These are phyloP conservation scores for Tetrapisispora iriomotensis DNA, from an alignment of 805 yeast species.

Conservation along the genomic window DNA sequence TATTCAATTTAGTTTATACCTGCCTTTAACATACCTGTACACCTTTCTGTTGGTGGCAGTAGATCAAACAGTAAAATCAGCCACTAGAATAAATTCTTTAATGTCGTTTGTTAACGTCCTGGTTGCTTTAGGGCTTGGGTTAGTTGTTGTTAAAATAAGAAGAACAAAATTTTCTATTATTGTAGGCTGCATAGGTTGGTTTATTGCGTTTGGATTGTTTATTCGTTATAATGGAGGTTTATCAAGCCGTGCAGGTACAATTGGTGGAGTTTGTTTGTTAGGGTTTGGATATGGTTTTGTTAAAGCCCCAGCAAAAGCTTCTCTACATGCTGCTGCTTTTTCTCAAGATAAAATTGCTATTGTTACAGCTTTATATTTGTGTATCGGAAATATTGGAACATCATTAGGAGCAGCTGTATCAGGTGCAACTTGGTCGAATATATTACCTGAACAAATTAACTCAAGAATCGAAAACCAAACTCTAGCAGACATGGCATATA, in stretches of 20 bases:
- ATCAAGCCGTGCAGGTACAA: conserved; percentile 42
- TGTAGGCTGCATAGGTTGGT: conserved; percentile 50
- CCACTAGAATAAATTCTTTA: conserved; percentile 52
- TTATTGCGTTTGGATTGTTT: conserved; percentile 50
- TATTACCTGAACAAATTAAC: conserved; percentile 35
- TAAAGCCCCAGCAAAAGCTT: conserved; percentile 50
- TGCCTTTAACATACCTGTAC: conserved; percentile 57
- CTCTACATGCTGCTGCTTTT: conserved; percentile 48
- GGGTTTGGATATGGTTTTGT: conserved; percentile 52
- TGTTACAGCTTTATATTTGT: conserved; percentile 45
- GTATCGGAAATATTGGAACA: conserved; percentile 52
- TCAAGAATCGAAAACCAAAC: conserved; percentile 27
- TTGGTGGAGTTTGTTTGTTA: conserved; percentile 51
- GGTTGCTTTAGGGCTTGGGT: conserved; percentile 49
- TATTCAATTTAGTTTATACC: conserved; percentile 47
- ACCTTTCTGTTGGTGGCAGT: conserved; percentile 52
- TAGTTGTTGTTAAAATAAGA: conserved; percentile 39
- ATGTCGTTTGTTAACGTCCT: conserved; percentile 61
- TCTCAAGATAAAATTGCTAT: conserved; percentile 58
- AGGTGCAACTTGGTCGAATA: conserved; percentile 55
- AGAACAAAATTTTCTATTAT: conserved; percentile 50
- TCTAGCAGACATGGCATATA: conserved; percentile 35
- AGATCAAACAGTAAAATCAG: conserved; percentile 44
- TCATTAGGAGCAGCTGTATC: conserved; percentile 55
- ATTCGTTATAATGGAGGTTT: conserved; percentile 43